Evolutionary conservation across 2,329 filamentous ascomycete species (phyloP), one percentile per base, ranked within the genome.

Genomic region (Aspergillus quadrilineatus): DNA sequence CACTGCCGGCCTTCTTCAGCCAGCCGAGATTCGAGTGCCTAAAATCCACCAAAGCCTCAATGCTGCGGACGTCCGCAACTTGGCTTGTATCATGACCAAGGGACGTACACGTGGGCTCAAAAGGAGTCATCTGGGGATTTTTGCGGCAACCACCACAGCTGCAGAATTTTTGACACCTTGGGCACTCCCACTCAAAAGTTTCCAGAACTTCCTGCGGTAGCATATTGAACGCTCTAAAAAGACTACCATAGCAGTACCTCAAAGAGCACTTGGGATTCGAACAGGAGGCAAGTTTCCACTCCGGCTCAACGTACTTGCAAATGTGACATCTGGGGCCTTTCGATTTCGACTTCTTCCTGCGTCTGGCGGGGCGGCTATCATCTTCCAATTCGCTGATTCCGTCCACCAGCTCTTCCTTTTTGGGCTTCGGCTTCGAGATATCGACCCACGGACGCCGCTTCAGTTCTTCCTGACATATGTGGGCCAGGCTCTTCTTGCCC

Each of bases 381-480:
- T 88, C 82, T 12, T 89, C 87, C 8, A 78, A 75, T 9, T 78
- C 73, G 29, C 78, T 74, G n/a, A 73, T 72, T 7, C 71, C 70
- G 3, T 72, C 71, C 9, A 68, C 70, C 28, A 73, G 58, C 43
- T 61, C 55, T 41, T 61, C 41, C 39, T 64, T 67, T 4, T 71
- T 73, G 3, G 84, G 82, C 62, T 89, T 89, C 7, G 84, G 82
- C 62, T 89, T 89, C 7, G 84, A 89, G 48, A 92, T 86, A 66
- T 97, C 90, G 17, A 88, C 88, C 81, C 88, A 97, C 0, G 93
- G 92, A 34, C 94, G 84, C 52, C 83, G 78, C 60, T 84, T 85
- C 14, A 97, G 78, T 65, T 96, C 90, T 63, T 95, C 89, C 71
- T 97, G 93, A 70, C 92, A 97, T n/a, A 97, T 87, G 65, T 97